A percentile compares a stretch with the other conserved stretches of the same genome.
Conservation (phyloP, 805 yeast species). For the Saccharomycopsis sp. region DNA sequence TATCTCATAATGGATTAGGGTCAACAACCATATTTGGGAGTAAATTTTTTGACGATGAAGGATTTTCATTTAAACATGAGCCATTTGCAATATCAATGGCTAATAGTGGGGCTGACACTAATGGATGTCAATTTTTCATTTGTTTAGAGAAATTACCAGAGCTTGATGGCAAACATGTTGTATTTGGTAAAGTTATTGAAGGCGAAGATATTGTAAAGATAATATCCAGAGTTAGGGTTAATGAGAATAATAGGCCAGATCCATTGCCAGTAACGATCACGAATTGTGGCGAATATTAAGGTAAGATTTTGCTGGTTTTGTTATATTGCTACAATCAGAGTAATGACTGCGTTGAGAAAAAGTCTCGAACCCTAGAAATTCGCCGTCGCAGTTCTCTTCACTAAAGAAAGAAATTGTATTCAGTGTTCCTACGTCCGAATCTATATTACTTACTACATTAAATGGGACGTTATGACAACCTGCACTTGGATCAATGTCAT, state of each 20-base stretch:
- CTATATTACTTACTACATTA: too few species aligned
- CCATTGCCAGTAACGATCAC: constrained; percentile 24
- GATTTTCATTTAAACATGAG: constrained; percentile 30
- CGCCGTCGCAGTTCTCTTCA: too few species aligned
- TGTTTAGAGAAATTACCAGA: constrained; percentile 30
- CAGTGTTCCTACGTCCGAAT: too few species aligned
- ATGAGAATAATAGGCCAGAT: constrained; percentile 27
- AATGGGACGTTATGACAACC: too few species aligned
- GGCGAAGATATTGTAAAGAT: constrained; percentile 30
- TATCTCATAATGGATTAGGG: constrained; percentile 40
- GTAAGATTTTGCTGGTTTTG: too few species aligned
- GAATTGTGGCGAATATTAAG: constrained; percentile 31
- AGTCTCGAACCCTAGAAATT: background rate
- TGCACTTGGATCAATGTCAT: too few species aligned
- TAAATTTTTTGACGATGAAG: constrained; percentile 38
- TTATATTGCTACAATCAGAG: too few species aligned
- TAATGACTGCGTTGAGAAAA: background rate
- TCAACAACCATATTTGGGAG: constrained; percentile 35
- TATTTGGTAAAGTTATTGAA: constrained; percentile 41
- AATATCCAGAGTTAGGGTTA: constrained; percentile 28
- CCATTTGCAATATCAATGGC: constrained; percentile 33
- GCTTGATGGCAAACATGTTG: constrained; percentile 42
- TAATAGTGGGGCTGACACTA: constrained; percentile 38
- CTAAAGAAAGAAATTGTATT: too few species aligned
- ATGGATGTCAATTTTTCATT: constrained; percentile 42